Percentiles rank a stretch among this genome's conserved stretches.
phyloP scores from a whole-genome alignment of 176 grass and related monocot genomes.

The Saccharum spontaneum region DNA sequence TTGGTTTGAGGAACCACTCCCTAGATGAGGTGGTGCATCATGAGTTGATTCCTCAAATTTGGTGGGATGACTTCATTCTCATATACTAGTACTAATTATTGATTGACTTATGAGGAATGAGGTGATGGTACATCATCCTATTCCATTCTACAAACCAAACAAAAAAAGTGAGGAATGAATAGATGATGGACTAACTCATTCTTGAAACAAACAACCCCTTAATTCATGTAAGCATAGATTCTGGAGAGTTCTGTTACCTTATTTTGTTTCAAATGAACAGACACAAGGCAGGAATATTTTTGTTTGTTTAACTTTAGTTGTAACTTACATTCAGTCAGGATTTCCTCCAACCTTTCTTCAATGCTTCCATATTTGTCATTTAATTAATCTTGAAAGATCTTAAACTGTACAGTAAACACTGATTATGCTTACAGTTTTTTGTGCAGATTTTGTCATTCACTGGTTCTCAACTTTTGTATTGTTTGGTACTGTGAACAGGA shows the following conservation, averaged over 20 bases:
- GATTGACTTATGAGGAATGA: too few relatives aligned
- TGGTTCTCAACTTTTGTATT: background rate
- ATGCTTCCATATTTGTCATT: background rate
- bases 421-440: background rate
- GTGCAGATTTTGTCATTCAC: background rate
- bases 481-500: conserved; percentile 44
- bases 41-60: too few relatives aligned
- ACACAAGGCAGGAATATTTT: background rate
- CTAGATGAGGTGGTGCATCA: too few relatives aligned
- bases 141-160: too few relatives aligned
- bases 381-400: background rate
- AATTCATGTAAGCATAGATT: background rate
- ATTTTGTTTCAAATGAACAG: background rate
- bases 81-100: too few relatives aligned
- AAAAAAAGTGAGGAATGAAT: too few relatives aligned
- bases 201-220: too few relatives aligned
- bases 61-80: too few relatives aligned
- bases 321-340: background rate
- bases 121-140: too few relatives aligned
- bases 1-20: too few relatives aligned
- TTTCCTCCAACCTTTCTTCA: background rate
- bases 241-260: background rate
- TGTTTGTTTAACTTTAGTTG: background rate
- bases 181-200: too few relatives aligned
- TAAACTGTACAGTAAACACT: background rate